Conservation (phyloP, 208 protist genomes). For the Acanthamoeba castellanii region DNA sequence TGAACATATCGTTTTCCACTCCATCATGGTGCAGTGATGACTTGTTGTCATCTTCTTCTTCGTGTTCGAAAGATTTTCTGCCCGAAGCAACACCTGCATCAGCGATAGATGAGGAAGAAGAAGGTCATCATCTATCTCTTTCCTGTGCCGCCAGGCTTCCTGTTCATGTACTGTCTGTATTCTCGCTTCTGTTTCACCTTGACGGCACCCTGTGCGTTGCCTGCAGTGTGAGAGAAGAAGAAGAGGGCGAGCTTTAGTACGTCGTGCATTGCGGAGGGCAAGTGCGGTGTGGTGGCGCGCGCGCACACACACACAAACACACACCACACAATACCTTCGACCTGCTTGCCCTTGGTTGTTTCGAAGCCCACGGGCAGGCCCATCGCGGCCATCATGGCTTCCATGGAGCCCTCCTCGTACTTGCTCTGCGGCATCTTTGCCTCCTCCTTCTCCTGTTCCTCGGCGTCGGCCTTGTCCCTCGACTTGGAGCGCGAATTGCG, state of each 20-base stretch:
- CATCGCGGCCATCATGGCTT: conserved; percentile 33
- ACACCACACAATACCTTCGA: background rate
- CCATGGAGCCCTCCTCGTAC: conserved; percentile 38
- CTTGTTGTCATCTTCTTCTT: too few relatives aligned
- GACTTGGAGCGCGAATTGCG: background rate
- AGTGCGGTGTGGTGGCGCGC: too few relatives aligned
- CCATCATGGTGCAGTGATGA: too few relatives aligned
- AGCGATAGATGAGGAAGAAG: too few relatives aligned
- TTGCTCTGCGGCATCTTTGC: background rate
- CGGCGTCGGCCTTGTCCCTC: background rate
- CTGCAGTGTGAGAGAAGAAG: background rate
- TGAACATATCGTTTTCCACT: too few relatives aligned
- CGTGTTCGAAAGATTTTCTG: too few relatives aligned
- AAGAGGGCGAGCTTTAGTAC: too few relatives aligned
- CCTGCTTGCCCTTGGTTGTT: conserved; percentile 11
- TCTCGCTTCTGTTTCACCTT: conserved; percentile 34
- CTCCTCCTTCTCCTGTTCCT: background rate
- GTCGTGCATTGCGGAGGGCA: too few relatives aligned
- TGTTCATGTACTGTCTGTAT: conserved; percentile 31
- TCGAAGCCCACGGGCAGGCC: conserved; percentile 36
- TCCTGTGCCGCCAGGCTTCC: conserved; percentile 5
- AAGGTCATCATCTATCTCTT: background rate
- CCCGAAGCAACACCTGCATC: too few relatives aligned
- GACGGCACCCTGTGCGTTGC: background rate
- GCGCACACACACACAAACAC: too few relatives aligned